Evolutionary conservation across 2,329 filamentous ascomycete genomes (phyloP).

Genomic region (Penicillium sp.): DNA sequence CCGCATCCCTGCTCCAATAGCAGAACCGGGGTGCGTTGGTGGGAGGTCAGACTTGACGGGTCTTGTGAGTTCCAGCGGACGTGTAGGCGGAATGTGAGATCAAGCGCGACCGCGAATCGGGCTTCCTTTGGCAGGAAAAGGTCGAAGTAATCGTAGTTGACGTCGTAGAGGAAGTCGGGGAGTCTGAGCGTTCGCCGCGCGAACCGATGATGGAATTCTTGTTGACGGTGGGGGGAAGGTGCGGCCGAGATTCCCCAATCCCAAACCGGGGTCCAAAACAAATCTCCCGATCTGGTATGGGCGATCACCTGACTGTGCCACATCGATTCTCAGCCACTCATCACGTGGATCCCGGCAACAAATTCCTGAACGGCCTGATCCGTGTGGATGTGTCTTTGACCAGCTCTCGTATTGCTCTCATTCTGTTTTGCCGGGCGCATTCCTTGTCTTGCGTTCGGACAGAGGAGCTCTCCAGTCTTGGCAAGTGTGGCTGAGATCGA

Average conservation of each 20-base stretch:
- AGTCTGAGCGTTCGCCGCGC: not conserved
- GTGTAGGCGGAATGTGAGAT: constrained; percentile 18
- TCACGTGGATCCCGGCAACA: constrained; percentile 11
- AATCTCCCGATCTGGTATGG: constrained; percentile 40
- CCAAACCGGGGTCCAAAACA: constrained; percentile 33
- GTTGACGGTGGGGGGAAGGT: constrained; percentile 27
- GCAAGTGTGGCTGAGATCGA: constrained; percentile 13
- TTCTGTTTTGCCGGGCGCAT: too few species aligned
- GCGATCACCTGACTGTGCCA: constrained; percentile 21
- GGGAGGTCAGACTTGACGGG: constrained; percentile 6
- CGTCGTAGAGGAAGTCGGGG: not conserved
- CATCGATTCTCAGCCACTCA: constrained; percentile 20
- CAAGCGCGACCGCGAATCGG: constrained; percentile 13
- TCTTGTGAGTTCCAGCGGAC: constrained; percentile 5
- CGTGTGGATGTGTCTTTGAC: too few species aligned
- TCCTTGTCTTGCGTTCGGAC: too few species aligned
- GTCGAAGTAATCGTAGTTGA: not conserved
- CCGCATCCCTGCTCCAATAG: constrained; percentile 41
- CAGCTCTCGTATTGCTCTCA: too few species aligned
- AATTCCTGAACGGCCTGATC: not conserved
- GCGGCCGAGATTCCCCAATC: constrained; percentile 22
- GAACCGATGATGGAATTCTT: constrained; percentile 23
- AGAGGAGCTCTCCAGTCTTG: constrained; percentile 7
- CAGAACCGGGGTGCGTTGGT: constrained; percentile 24
- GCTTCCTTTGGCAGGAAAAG: too few species aligned